These are phyloP conservation scores for Monosporascus sp. DNA, from an alignment of 2,329 filamentous ascomycete genomes.

Conservation along the genomic window DNA sequence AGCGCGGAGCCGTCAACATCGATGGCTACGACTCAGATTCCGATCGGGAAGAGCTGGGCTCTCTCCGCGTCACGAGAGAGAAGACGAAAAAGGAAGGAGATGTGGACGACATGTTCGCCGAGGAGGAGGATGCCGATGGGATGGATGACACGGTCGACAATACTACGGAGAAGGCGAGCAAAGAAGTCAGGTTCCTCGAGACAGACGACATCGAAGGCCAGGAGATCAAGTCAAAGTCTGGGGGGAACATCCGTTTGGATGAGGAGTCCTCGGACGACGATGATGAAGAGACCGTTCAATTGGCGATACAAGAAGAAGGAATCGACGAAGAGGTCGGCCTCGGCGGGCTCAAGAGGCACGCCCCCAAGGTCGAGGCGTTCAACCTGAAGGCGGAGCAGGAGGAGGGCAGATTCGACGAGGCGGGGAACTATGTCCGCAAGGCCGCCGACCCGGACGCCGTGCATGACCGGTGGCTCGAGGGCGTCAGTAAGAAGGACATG, in stretches of 20 bases:
- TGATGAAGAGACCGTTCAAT: conserved; percentile 66
- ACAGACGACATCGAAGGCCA: conserved; percentile 70
- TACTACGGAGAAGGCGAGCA: conserved; percentile 53
- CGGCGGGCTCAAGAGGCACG: conserved; percentile 86
- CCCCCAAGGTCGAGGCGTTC: conserved; percentile 92
- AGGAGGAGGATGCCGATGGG: conserved; percentile 51
- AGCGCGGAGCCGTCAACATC: conserved; percentile 90
- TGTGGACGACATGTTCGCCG: conserved; percentile 83
- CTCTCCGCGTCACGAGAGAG: conserved; percentile 17
- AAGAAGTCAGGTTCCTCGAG: conserved; percentile 58
- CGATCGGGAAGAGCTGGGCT: conserved; percentile 61
- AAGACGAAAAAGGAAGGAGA: conserved; percentile 46
- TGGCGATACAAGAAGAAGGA: conserved; percentile 69
- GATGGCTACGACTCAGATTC: conserved; percentile 97
- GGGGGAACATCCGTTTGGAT: conserved; percentile 63
- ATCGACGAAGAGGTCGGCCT: conserved; percentile 86
- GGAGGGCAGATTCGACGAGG: conserved; percentile 85
- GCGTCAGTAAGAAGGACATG: conserved; percentile 91
- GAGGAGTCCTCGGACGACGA: conserved; percentile 50
- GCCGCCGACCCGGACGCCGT: conserved; percentile 82
- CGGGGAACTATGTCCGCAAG: conserved; percentile 87
- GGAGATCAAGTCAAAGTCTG: conserved; percentile 65
- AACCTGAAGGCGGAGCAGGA: conserved; percentile 89
- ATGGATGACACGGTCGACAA: conserved; percentile 48
- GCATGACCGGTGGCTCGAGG: conserved; percentile 90